phyloP scores from a whole-genome alignment of 192 early-diverging fungal genomes.

The Coemansia sp. region DNA sequence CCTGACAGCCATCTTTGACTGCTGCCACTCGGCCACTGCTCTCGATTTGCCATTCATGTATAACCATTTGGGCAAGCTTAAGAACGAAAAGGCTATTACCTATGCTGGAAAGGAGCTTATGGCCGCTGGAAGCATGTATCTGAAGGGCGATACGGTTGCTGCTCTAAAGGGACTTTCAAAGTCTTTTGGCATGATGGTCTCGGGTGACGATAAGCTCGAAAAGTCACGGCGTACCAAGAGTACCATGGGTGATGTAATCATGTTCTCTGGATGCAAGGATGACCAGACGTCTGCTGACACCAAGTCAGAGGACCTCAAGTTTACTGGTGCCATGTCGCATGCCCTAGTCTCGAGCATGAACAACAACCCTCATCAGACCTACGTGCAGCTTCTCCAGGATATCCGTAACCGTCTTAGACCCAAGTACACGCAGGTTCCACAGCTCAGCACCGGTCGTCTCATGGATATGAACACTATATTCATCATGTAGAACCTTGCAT shows the following conservation, averaged over 20 bases:
- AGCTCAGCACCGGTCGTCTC: slow-evolving; percentile 66
- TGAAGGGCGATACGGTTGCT: slow-evolving; percentile 43
- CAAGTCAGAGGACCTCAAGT: slow-evolving; percentile 53
- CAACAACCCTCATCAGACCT: slow-evolving; percentile 60
- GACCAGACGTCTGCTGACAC: slow-evolving; percentile 82
- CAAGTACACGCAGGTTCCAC: slow-evolving; percentile 76
- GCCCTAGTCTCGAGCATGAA: slow-evolving; percentile 64
- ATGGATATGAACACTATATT: slow-evolving; percentile 69
- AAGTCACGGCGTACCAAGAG: slow-evolving; percentile 39
- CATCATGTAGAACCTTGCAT: slow-evolving; percentile 52
- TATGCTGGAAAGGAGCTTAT: slow-evolving; percentile 42
- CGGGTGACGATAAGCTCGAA: slow-evolving; percentile 48
- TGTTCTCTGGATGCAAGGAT: slow-evolving; percentile 83
- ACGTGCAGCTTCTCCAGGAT: slow-evolving; percentile 66
- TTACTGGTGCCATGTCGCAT: slow-evolving; percentile 74
- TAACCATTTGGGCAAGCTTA: slow-evolving; percentile 62
- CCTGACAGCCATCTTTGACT: slow-evolving; percentile 81
- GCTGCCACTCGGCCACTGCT: slow-evolving; percentile 80
- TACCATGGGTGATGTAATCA: slow-evolving; percentile 68
- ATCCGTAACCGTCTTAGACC: slow-evolving; percentile 62
- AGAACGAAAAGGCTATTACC: slow-evolving; percentile 51
- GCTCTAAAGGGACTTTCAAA: slow-evolving; percentile 43
- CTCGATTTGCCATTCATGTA: slow-evolving; percentile 81
- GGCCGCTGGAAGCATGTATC: slow-evolving; percentile 30
- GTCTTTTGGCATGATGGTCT: slow-evolving; percentile 40